Conservation (phyloP, 768 basidiomycete genomes). For the Rhizopogon vulgaris region DNA sequence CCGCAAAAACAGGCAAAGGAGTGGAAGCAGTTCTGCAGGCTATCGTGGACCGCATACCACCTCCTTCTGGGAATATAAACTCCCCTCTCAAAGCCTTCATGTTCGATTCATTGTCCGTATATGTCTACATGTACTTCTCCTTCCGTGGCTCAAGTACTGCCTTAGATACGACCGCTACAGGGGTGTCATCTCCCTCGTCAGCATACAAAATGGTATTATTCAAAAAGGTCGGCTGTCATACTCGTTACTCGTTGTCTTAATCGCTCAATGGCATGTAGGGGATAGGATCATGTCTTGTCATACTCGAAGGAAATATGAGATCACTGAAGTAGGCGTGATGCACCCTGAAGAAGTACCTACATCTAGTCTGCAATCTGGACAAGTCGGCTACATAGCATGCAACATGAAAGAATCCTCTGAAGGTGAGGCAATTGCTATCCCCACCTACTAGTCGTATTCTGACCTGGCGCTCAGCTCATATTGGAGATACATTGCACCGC, state of each 20-base stretch:
- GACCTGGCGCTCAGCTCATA: conserved; percentile 52
- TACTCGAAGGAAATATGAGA: conserved; percentile 84
- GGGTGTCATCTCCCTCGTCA: conserved; percentile 90
- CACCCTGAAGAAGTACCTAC: conserved; percentile 85
- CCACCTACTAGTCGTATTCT: neutral
- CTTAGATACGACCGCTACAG: conserved; percentile 89
- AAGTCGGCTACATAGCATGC: conserved; percentile 87
- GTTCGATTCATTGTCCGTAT: conserved; percentile 84
- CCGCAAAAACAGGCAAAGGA: conserved; percentile 89
- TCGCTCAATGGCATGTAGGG: conserved; percentile 39
- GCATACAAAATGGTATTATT: conserved; percentile 72
- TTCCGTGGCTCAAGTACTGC: conserved; percentile 6
- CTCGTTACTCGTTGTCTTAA: neutral
- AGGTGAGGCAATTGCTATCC: conserved; percentile 39
- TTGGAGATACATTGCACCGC: conserved; percentile 89
- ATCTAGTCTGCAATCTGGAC: conserved; percentile 60
- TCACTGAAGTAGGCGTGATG: conserved; percentile 84
- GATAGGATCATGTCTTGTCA: conserved; percentile 86
- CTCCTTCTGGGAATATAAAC: conserved; percentile 52
- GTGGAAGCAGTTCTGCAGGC: conserved; percentile 72
- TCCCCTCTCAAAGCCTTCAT: conserved; percentile 76
- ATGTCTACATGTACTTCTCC: neutral
- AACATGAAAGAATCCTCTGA: conserved; percentile 98
- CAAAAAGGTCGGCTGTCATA: conserved; percentile 55
- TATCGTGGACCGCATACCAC: conserved; percentile 79